Evolutionary conservation across 2,329 filamentous ascomycete genomes (phyloP).

Genomic region (Tolypocladium guangdongense): DNA sequence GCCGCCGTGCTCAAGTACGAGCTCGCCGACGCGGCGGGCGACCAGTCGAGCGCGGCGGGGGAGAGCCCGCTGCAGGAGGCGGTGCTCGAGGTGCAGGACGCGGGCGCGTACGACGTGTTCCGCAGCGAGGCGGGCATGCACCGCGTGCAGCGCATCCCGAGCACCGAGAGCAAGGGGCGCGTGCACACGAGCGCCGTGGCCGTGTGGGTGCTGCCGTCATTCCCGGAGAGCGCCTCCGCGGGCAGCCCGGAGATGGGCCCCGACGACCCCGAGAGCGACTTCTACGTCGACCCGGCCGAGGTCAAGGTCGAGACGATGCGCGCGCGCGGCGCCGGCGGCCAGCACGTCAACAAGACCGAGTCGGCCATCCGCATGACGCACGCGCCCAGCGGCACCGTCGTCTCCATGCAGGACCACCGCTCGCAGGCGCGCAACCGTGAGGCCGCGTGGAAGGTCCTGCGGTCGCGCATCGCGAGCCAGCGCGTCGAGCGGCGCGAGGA

Average conservation of each 20-base stretch:
- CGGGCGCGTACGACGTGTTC: conserved; percentile 71
- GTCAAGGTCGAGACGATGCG: conserved; percentile 84
- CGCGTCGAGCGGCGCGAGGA: conserved; percentile 76
- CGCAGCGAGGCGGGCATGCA: conserved; percentile 90
- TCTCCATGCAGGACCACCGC: conserved; percentile 85
- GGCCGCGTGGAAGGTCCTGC: conserved; percentile 74
- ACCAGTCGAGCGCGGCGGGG: conserved; percentile 38
- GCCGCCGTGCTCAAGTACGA: conserved; percentile 71
- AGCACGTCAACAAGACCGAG: conserved; percentile 98
- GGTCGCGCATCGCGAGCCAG: conserved; percentile 70
- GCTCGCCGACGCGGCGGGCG: conserved; percentile 52
- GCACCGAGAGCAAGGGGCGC: conserved; percentile 81
- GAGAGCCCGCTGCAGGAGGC: conserved; percentile 74
- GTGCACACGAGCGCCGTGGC: conserved; percentile 90
- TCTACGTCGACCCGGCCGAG: conserved; percentile 77
- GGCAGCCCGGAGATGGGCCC: conserved; percentile 45
- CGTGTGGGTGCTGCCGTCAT: conserved; percentile 82
- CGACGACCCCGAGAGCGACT: conserved; percentile 80
- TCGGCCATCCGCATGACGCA: conserved; percentile 91
- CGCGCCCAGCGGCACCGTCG: conserved; percentile 72
- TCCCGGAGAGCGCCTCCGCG: conserved; percentile 47
- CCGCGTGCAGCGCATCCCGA: conserved; percentile 84
- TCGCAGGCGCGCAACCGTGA: conserved; percentile 86
- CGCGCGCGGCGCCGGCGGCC: conserved; percentile 81
- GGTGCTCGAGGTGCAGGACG: conserved; percentile 68